Base-by-base conservation (phyloP, 192 early-diverging fungal genomes). In the Coemansia sp. region DNA sequence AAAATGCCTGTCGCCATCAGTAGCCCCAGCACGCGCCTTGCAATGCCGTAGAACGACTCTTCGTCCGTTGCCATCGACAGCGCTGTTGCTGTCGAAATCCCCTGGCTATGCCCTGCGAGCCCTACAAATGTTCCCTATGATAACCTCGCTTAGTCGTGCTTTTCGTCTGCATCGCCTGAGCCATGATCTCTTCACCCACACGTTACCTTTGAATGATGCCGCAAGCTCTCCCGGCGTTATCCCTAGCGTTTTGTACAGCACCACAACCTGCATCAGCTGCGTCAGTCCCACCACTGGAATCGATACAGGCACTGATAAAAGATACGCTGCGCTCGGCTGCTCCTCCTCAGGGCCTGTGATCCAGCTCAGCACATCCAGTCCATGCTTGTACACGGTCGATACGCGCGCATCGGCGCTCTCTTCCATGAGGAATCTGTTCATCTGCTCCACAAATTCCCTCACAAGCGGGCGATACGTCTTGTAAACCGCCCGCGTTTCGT, bases 31-130 rank as follows among this genome's bases (percentile, higher is more conserved):
- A 91, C 92, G 60, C 88, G 91, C 64, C 86, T 84, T 10, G 90
- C 84, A 65, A 92, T 90, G 50, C 59, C 62, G 59, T 89, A 67
- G 68, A 97, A 97, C n/a, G 90, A 89, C 60, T 89, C 83, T 59
- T 91, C 88, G 19, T 90, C 88, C 29, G 85, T 79, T 19, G 91
- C 92, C 40, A 87, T 64, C 3, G 95, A 84, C 67, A 98, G 86
- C 38, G 90, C 92, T 14, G 92, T 86, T 2, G 95, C 92, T 7
- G 89, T 83, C 53, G 94, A 87, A 53, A 98, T 89, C 47, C 95
- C 95, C 68, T 98, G 95, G 47, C 87, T 89, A 73, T 98, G 95
- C 50, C 95, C 95, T 37, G 92, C 92, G 33, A 90, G 84, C 57
- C 85, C 88, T 69, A 82, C 22, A 62, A 13, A 13, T 31, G 17